Conservation (phyloP, 2,329 filamentous ascomycete species). For the Monosporascus sp. region DNA sequence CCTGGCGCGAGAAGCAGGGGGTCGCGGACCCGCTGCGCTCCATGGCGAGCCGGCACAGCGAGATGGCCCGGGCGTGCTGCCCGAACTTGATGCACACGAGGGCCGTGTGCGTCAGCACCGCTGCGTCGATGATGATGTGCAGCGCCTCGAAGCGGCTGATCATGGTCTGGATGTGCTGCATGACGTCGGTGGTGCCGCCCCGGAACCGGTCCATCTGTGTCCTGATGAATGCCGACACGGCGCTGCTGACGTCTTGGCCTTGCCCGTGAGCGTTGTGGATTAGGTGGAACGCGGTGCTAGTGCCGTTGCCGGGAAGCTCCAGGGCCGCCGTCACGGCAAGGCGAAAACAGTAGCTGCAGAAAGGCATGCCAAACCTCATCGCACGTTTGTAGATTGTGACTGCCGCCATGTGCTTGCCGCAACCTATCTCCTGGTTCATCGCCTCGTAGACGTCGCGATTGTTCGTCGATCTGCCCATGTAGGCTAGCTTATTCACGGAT, state of each 20-base stretch:
- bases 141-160: slow-evolving; percentile 19
- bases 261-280: slow-evolving; percentile 32
- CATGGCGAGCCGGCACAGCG: slow-evolving; percentile 22
- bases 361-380: slow-evolving; percentile 27
- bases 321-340: slow-evolving; percentile 41
- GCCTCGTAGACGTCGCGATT: slow-evolving; percentile 27
- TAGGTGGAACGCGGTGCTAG: slow-evolving; percentile 31
- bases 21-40: slow-evolving; percentile 15
- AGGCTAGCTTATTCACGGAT: slow-evolving; percentile 15
- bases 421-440: slow-evolving; percentile 36
- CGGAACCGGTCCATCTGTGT: slow-evolving; percentile 16
- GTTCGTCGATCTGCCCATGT: slow-evolving; percentile 20
- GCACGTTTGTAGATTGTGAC: slow-evolving; percentile 34
- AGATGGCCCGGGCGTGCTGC: slow-evolving; percentile 16
- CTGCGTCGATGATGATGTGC: slow-evolving; percentile 16
- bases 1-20: slow-evolving; percentile 21
- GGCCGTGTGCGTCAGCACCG: slow-evolving; percentile 22
- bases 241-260: slow-evolving; percentile 37
- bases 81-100: slow-evolving; percentile 14
- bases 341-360: slow-evolving; percentile 37
- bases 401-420: slow-evolving; percentile 26
- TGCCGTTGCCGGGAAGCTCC: slow-evolving; percentile 20
- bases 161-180: slow-evolving; percentile 20
- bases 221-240: slow-evolving; percentile 22
- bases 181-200: slow-evolving; percentile 13